Evolutionary conservation across 305 asterid species (phyloP).

Genomic region (Stenogyne calaminthoides): DNA sequence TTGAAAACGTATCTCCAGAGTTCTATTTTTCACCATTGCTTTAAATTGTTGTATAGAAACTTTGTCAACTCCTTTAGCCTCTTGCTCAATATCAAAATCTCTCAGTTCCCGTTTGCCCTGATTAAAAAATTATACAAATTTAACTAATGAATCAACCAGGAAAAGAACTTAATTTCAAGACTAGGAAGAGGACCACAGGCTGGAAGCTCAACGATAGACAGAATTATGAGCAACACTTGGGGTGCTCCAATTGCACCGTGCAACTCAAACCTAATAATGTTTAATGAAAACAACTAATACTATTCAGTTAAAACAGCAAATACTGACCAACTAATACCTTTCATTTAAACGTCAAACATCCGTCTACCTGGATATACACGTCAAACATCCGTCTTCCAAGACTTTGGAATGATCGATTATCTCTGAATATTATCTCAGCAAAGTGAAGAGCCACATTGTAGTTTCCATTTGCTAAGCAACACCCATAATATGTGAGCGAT

Average conservation of each 20-base stretch:
- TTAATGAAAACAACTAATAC: too few species aligned
- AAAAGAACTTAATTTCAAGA: not conserved
- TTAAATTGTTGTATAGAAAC: conserved; percentile 20
- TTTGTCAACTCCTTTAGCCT: conserved; percentile 53
- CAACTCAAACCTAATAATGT: too few species aligned
- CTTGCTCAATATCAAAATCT: conserved; percentile 54
- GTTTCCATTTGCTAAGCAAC: conserved; percentile 68
- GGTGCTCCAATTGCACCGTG: too few species aligned
- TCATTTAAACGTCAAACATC: too few species aligned
- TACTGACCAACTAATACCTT: too few species aligned
- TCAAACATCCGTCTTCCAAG: conserved; percentile 74
- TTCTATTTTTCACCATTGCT: conserved; percentile 35
- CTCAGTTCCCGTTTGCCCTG: conserved; percentile 46
- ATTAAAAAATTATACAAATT: not conserved
- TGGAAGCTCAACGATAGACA: not conserved
- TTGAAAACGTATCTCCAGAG: conserved; percentile 55
- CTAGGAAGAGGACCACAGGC: not conserved
- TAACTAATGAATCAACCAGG: not conserved
- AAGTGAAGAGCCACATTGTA: conserved; percentile 67
- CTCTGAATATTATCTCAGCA: conserved; percentile 61
- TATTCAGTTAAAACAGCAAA: too few species aligned
- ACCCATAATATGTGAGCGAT: conserved; percentile 65
- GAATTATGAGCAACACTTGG: too few species aligned
- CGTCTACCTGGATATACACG: conserved; percentile 66
- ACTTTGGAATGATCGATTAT: conserved; percentile 49